Evolutionary conservation across 129 eudicot species (phyloP).

Genomic region (Helianthus annuus): HanXRQr2.0-SUNRISE NC_035445.2:71686749-71687248

Average conservation of each 20-base stretch:
- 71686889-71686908: constrained; percentile 89
- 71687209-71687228: constrained; percentile 75
- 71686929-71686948: constrained; percentile 77
- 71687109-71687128: neutral
- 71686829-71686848: constrained; percentile 76
- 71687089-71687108: constrained; percentile 15
- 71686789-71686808: constrained; percentile 94
- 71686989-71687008: neutral
- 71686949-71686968: constrained; percentile 53
- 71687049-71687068: neutral
- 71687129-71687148: constrained; percentile 31
- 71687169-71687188: constrained; percentile 46
- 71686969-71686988: constrained; percentile 2
- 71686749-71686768: constrained; percentile 19
- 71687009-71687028: neutral
- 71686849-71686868: constrained; percentile 79
- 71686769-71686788: constrained; percentile 97
- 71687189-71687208: constrained; percentile 56
- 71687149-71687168: constrained; percentile 58
- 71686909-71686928: constrained; percentile 84
- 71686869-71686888: constrained; percentile 63
- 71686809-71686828: constrained; percentile 89
- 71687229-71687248: constrained; percentile 6
- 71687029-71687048: neutral
- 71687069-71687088: neutral